phyloP scores from a whole-genome alignment of 108 stramenopile genomes.

The Skeletonema tropicum region DNA sequence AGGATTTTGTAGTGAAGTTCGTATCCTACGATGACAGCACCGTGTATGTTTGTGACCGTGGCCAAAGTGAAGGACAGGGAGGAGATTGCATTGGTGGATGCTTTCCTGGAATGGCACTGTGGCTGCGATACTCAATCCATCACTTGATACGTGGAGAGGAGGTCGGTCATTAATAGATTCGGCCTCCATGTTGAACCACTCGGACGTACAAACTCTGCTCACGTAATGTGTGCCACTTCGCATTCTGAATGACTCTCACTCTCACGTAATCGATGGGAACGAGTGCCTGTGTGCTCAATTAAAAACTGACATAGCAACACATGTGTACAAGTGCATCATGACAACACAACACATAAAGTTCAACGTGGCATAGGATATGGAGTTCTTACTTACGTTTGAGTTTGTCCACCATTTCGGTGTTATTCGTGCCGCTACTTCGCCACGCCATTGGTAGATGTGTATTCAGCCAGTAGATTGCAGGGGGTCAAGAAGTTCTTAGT shows the following conservation, averaged over 20 bases:
- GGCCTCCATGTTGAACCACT: background rate
- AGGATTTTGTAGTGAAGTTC: conserved; percentile 1
- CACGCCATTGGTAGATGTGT: conserved; percentile 71
- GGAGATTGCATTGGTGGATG: background rate
- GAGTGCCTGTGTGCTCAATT: background rate
- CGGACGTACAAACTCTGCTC: background rate
- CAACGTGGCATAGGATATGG: conserved; percentile 4
- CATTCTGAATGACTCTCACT: background rate
- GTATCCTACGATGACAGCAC: background rate
- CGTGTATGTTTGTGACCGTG: background rate
- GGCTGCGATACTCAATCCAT: background rate
- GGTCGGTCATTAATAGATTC: background rate
- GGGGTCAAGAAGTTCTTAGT: background rate
- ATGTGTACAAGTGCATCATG: conserved; percentile 7
- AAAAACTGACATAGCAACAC: background rate
- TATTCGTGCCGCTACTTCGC: conserved; percentile 84
- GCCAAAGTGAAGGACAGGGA: background rate
- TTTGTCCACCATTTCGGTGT: conserved; percentile 89
- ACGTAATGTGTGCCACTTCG: background rate
- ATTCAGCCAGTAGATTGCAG: background rate
- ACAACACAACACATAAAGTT: conserved; percentile 28
- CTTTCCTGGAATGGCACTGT: background rate
- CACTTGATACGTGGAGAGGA: background rate
- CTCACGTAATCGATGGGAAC: background rate
- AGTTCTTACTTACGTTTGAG: conserved; percentile 88